phyloP scores from a whole-genome alignment of 306 rosid species.

The Prunus armeniaca region DNA sequence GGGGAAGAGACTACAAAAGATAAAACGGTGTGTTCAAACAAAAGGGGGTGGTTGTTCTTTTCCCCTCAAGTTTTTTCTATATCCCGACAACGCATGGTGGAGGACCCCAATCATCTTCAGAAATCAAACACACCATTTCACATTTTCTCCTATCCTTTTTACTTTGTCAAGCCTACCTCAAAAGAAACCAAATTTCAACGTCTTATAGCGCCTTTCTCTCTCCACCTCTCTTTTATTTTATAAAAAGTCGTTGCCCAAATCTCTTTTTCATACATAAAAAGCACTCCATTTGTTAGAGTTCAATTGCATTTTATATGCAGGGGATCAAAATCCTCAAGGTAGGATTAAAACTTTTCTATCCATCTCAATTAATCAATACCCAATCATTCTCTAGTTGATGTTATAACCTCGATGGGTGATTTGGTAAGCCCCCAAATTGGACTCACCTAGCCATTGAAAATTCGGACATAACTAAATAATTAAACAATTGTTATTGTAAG shows the following conservation, averaged over 20 bases:
- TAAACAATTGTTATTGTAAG: background rate
- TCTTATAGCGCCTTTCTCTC: conserved; percentile 7
- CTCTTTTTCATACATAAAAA: background rate
- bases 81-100: conserved; percentile 68
- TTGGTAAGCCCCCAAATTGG: conserved; percentile 6
- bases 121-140: conserved; percentile 34
- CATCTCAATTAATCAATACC: conserved; percentile 2
- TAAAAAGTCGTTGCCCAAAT: background rate
- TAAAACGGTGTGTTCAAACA: background rate
- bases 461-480: background rate
- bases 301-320: background rate
- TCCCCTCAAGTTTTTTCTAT: conserved; percentile 8
- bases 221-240: conserved; percentile 12
- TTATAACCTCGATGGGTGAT: conserved; percentile 7
- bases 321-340: background rate
- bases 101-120: conserved; percentile 37
- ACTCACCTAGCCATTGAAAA: background rate
- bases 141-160: conserved; percentile 18
- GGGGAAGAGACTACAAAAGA: background rate
- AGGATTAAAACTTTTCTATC: background rate
- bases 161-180: conserved; percentile 49
- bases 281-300: background rate
- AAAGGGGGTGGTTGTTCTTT: background rate
- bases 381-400: conserved; percentile 2
- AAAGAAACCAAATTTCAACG: conserved; percentile 31